Percentiles rank a stretch among this genome's conserved stretches.
phyloP scores from a whole-genome alignment of 495 filamentous ascomycete genomes.

The Hypoxylon lienhwacheense region DNA sequence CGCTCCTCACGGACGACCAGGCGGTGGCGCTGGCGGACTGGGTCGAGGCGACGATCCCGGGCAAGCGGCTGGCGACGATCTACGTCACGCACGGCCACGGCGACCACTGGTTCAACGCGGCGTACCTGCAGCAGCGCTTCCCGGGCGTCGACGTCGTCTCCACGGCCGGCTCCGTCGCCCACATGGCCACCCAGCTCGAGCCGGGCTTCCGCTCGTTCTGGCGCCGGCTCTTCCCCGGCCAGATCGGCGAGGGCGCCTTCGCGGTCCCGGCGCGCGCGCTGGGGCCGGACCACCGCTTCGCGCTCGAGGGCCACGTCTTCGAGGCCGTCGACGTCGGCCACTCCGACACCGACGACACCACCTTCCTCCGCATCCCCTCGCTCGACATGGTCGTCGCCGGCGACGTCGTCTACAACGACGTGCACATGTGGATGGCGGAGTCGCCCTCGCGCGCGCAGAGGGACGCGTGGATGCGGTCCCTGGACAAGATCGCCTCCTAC shows the following conservation, averaged over 20 bases:
- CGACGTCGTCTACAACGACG: conserved; percentile 45
- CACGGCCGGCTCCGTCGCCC: conserved; percentile 36
- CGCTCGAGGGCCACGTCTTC: conserved; percentile 34
- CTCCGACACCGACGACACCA: conserved; percentile 38
- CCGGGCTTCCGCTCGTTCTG: conserved; percentile 20
- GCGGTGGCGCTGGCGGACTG: conserved; percentile 57
- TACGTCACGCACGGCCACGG: conserved; percentile 54
- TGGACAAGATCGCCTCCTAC: conserved; percentile 40
- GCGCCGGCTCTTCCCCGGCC: conserved; percentile 32
- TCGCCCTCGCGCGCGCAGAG: conserved; percentile 29
- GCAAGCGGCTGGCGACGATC: conserved; percentile 41
- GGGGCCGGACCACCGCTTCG: conserved; percentile 21
- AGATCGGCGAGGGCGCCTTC: conserved; percentile 11
- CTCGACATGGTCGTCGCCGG: conserved; percentile 38
- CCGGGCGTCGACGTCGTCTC: conserved; percentile 38
- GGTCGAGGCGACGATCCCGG: conserved; percentile 31
- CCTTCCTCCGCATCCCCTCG: conserved; percentile 38
- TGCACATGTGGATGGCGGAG: conserved; percentile 43
- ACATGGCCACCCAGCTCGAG: conserved; percentile 38
- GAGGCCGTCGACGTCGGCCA: conserved; percentile 39
- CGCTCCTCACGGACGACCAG: conserved; percentile 28
- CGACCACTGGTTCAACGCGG: conserved; percentile 49
- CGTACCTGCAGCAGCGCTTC: conserved; percentile 36
- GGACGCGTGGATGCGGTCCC: conserved; percentile 38
- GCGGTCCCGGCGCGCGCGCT: conserved; percentile 12